These are phyloP conservation scores for Termitomyces sp. DNA, from an alignment of 768 basidiomycete genomes.

Conservation along the genomic window DNA sequence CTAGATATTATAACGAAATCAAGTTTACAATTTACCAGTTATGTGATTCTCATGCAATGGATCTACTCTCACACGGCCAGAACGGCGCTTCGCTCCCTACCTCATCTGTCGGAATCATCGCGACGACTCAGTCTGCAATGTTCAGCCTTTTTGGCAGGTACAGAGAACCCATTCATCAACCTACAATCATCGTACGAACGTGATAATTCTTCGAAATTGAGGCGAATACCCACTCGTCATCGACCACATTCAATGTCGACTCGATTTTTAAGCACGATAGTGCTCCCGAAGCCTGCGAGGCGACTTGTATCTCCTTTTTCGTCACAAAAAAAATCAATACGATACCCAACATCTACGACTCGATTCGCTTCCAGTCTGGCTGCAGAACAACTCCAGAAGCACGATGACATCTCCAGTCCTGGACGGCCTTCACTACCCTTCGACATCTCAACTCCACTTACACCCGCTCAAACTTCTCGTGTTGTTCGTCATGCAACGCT, in stretches of 20 bases:
- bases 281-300: background rate
- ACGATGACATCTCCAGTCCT: background rate
- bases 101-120: background rate
- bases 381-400: background rate
- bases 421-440: background rate
- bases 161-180: too few species aligned
- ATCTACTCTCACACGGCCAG: slow-evolving; percentile 51
- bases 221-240: background rate
- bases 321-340: background rate
- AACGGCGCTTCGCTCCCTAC: slow-evolving; percentile 23
- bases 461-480: slow-evolving; percentile 19
- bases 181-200: background rate
- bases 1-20: background rate
- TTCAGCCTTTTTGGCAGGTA: background rate
- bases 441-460: background rate
- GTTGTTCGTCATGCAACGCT: slow-evolving; percentile 42
- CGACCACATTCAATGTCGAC: background rate
- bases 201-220: background rate
- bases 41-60: slow-evolving; percentile 75
- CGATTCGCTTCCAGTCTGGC: slow-evolving; percentile 1
- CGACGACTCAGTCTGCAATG: background rate
- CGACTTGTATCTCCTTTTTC: background rate
- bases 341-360: background rate
- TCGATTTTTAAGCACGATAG: background rate
- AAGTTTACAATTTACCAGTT: slow-evolving; percentile 25